Evolutionary conservation across 257 asterid species (phyloP).

Genomic region (Primulina eburnea): DNA sequence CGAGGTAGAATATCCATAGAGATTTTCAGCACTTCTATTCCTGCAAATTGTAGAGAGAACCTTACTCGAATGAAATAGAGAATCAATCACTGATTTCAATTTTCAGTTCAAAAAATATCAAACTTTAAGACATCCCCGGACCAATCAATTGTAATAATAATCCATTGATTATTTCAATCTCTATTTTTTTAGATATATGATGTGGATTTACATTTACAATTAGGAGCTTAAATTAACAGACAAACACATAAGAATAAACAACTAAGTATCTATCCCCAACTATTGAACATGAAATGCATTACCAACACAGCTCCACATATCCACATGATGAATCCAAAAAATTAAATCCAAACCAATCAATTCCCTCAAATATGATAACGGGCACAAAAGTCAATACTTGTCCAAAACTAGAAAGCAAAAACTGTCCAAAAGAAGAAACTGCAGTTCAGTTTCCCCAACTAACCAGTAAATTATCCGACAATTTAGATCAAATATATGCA

Average conservation of each 20-base stretch:
- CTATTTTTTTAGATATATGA: not conserved
- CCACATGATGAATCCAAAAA: constrained; percentile 17
- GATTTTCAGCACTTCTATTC: constrained; percentile 74
- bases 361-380: not conserved
- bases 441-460: constrained; percentile 33
- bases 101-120: not conserved
- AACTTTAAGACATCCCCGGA: not conserved
- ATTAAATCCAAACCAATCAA: not conserved
- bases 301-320: not conserved
- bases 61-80: not conserved
- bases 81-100: not conserved
- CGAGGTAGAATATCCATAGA: constrained; percentile 63
- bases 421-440: constrained; percentile 14
- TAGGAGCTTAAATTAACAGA: not conserved
- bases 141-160: not conserved
- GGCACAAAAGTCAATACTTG: constrained; percentile 1
- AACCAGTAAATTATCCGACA: constrained; percentile 73
- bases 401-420: not conserved
- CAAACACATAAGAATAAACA: too few species aligned
- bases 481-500: constrained; percentile 73
- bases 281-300: not conserved
- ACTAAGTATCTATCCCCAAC: not conserved
- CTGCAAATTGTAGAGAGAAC: constrained; percentile 35
- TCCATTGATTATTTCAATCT: not conserved
- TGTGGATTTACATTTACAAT: not conserved